These are phyloP conservation scores for Hypoxylon fuscum DNA, from an alignment of 495 filamentous ascomycete species.

Conservation along the genomic window DNA sequence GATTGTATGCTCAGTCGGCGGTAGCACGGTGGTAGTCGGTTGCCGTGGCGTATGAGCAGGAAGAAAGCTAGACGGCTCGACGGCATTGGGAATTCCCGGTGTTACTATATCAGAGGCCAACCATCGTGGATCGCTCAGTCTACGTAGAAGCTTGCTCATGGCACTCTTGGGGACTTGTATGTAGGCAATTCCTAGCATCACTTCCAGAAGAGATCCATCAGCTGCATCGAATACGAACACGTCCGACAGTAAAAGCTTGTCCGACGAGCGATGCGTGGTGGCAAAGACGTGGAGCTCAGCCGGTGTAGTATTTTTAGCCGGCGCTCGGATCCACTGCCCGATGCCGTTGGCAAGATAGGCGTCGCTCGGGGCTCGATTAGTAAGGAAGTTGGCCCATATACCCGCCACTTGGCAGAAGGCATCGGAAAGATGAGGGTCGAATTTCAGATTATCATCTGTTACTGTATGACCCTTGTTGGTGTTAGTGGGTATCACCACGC, in stretches of 20 bases:
- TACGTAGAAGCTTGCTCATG: conserved; percentile 4
- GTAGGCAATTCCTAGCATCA: conserved; percentile 60
- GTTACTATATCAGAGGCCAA: neutral
- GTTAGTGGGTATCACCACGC: conserved; percentile 48
- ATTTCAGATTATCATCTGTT: conserved; percentile 30
- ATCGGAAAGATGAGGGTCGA: conserved; percentile 32
- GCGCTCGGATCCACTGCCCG: conserved; percentile 56
- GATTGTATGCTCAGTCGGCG: neutral
- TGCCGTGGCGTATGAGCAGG: neutral
- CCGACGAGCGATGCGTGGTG: conserved; percentile 42
- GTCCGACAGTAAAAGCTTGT: conserved; percentile 53
- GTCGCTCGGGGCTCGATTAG: conserved; percentile 43
- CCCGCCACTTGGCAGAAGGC: conserved; percentile 60
- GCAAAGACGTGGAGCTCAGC: conserved; percentile 55
- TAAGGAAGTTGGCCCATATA: conserved; percentile 62
- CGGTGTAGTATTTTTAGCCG: conserved; percentile 33
- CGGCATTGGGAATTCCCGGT: neutral
- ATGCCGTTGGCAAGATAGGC: conserved; percentile 58
- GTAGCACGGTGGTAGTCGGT: neutral
- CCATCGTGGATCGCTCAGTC: conserved; percentile 6
- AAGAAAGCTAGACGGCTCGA: neutral
- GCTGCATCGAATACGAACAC: conserved; percentile 60
- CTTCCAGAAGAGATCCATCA: conserved; percentile 50
- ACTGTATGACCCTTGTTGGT: conserved; percentile 12
- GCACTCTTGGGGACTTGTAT: conserved; percentile 49